These are phyloP conservation scores for Tilletia indica DNA, from an alignment of 1,284 basidiomycete genomes.

Conservation along the genomic window DNA sequence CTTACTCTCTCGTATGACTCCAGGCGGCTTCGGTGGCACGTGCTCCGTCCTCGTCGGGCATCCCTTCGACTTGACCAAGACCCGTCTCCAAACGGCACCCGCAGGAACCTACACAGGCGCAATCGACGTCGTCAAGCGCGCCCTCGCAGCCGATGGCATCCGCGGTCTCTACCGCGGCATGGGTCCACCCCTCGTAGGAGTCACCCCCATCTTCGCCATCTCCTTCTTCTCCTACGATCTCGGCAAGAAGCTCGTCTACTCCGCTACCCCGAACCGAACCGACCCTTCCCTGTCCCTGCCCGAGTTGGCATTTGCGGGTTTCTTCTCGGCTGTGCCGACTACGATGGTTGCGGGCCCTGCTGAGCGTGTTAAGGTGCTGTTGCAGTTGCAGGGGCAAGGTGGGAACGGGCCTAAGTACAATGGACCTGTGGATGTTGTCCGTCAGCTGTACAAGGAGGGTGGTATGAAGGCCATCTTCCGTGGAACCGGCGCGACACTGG, in stretches of 20 bases:
- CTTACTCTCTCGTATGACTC: too few relatives aligned
- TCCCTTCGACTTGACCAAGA: slow-evolving; percentile 96
- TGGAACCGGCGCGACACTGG: slow-evolving; percentile 86
- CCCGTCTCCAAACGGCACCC: slow-evolving; percentile 81
- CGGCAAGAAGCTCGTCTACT: slow-evolving; percentile 82
- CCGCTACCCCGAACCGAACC: slow-evolving; percentile 65
- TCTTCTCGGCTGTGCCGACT: slow-evolving; percentile 88
- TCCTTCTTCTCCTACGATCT: slow-evolving; percentile 98
- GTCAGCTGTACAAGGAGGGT: slow-evolving; percentile 89
- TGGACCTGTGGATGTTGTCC: slow-evolving; percentile 87
- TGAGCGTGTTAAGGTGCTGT: slow-evolving; percentile 92
- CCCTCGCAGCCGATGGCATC: slow-evolving; percentile 81
- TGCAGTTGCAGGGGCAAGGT: slow-evolving; percentile 87
- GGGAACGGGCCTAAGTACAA: slow-evolving; percentile 72
- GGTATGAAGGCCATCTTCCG: slow-evolving; percentile 89
- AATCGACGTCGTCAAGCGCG: slow-evolving; percentile 88
- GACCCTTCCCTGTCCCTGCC: slow-evolving; percentile 68
- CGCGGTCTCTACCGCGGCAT: slow-evolving; percentile 92
- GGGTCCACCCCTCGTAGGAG: slow-evolving; percentile 89
- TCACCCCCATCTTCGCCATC: slow-evolving; percentile 96
- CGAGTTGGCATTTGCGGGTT: slow-evolving; percentile 89
- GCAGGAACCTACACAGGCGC: slow-evolving; percentile 88
- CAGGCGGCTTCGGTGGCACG: slow-evolving; percentile 84
- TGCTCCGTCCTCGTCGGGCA: slow-evolving; percentile 88
- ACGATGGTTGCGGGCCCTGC: slow-evolving; percentile 91